Evolutionary conservation across 1,139 yeast genomes (phyloP), one percentile per base, ranked within the genome.

Genomic region (Blastobotrys ciferrii): DNA sequence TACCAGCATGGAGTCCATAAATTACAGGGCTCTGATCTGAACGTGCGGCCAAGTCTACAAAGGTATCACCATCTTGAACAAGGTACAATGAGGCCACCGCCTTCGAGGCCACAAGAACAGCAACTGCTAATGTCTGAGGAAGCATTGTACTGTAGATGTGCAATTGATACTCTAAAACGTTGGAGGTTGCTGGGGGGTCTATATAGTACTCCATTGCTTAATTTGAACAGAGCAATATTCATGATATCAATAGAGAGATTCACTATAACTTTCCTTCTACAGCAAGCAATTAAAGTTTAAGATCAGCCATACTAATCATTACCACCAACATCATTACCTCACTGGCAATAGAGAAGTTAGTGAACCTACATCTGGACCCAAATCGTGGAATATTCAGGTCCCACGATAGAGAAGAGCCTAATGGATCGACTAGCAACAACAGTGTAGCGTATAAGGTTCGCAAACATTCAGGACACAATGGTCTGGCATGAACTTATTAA

Each of bases 1-100:
- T 46, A 38, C 53, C 54, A 19, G 56, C 50, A 41, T 46, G 42
- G 41, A 47, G 47, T 3, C 55, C 56, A 13, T 48, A 55, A 13
- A 45, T 42, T 17, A 55, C 46, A n/a, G 40, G 40, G 28, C 18
- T 15, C 28, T 23, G 28, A n/a, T 13, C 20, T n/a, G 11, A 9
- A 7, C 40, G 14, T 11, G 40, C 40, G 19, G 40, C 40, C 13
- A 36, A 15, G 18, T 36, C 28, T 6, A 36, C 40, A 36, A 36
- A 36, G 4, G 40, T 36, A 19, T 36, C 40, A 5, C 40, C 40
- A 18, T 19, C 40, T 3, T 36, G 14, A 11, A 36, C 40, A 17
- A 36, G 40, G 20, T 15, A 9, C 13, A 33, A 5, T n/a, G n/a
- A n/a, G 28, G 28, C 28, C 28, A 6, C 28, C 9, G 28, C 28